Conservation (phyloP, 441 rosid species). For the Geranium incanum region DNA sequence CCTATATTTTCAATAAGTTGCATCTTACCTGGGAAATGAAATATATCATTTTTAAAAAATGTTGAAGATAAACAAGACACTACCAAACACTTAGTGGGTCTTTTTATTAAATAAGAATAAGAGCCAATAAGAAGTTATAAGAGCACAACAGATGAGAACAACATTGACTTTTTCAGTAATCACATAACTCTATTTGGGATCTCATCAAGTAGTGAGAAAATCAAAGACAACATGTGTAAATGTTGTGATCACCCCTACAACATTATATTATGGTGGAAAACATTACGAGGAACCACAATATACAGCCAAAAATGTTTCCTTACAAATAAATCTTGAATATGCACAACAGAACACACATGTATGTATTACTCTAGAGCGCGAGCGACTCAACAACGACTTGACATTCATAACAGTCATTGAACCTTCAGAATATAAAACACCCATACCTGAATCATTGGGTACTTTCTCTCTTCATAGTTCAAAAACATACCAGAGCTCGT, state of each 20-base stretch:
- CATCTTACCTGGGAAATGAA: neutral
- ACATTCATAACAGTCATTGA: too few relatives aligned
- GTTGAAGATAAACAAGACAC: neutral
- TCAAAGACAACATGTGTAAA: too few relatives aligned
- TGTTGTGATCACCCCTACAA: too few relatives aligned
- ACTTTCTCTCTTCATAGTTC: slow-evolving; percentile 49
- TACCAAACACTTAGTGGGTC: too few relatives aligned
- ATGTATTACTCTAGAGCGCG: slow-evolving; percentile 11
- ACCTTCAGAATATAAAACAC: neutral
- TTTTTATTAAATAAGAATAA: too few relatives aligned
- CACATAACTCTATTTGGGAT: neutral
- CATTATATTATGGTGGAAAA: too few relatives aligned
- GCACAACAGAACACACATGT: too few relatives aligned
- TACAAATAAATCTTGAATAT: too few relatives aligned
- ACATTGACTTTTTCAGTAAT: neutral
- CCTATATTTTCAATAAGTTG: neutral
- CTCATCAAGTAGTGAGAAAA: too few relatives aligned
- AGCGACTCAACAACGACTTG: slow-evolving; percentile 1
- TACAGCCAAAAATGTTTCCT: too few relatives aligned
- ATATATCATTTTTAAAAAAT: neutral
- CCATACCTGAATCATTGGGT: slow-evolving; percentile 74
- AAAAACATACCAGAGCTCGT: slow-evolving; percentile 98
- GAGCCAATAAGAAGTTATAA: too few relatives aligned
- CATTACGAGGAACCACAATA: too few relatives aligned
- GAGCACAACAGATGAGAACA: neutral